Evolutionary conservation across 129 eudicot species (phyloP).

Genomic region (sunflower (Helianthus annuus)): HanXRQr2.0-SUNRISE NC_035448.2:32673557-32674056

Average conservation of each 20-base stretch:
- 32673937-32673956: too few relatives aligned
- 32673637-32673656: slow-evolving; percentile 55
- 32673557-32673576: slow-evolving; percentile 63
- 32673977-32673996: too few relatives aligned
- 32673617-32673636: slow-evolving; percentile 95
- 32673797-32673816: slow-evolving; percentile 35
- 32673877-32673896: too few relatives aligned
- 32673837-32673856: too few relatives aligned
- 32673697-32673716: slow-evolving; percentile 34
- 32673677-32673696: slow-evolving; percentile 3
- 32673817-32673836: neutral
- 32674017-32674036: too few relatives aligned
- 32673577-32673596: slow-evolving; percentile 69
- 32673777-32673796: slow-evolving; percentile 95
- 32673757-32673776: slow-evolving; percentile 96
- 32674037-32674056: too few relatives aligned
- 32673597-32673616: slow-evolving; percentile 87
- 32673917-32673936: too few relatives aligned
- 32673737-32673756: slow-evolving; percentile 76
- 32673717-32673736: slow-evolving; percentile 89
- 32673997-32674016: too few relatives aligned
- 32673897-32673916: too few relatives aligned
- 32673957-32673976: too few relatives aligned
- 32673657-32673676: neutral
- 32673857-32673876: too few relatives aligned